Percentiles rank a stretch among this genome's conserved stretches.
These are phyloP conservation scores for Diplodia scrobiculata DNA, from an alignment of 2,329 filamentous ascomycete species.

Conservation along the genomic window DNA sequence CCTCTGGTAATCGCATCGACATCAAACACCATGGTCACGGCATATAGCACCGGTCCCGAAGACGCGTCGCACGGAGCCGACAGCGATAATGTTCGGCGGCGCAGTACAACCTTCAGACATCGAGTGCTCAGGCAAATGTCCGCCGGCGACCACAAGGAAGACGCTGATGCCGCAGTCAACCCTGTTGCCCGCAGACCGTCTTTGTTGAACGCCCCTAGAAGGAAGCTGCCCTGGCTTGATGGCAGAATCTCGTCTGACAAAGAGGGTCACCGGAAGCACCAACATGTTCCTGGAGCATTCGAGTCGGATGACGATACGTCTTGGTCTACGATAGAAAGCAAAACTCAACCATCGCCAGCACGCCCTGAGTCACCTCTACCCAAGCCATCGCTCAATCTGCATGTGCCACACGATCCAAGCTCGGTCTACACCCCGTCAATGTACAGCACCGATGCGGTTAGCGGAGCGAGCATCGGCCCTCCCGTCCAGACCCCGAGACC, in stretches of 20 bases:
- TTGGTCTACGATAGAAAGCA: not conserved
- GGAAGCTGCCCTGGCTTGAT: conserved; percentile 30
- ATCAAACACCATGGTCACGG: not conserved
- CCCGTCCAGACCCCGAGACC: not conserved
- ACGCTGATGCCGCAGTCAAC: not conserved
- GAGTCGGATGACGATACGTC: conserved; percentile 15
- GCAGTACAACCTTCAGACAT: not conserved
- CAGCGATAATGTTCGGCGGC: conserved; percentile 6
- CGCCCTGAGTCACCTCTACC: not conserved
- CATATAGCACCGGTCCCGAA: conserved; percentile 12
- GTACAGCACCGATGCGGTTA: conserved; percentile 2
- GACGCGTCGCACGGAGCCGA: not conserved
- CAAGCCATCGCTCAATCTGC: not conserved
- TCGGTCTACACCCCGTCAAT: conserved; percentile 6
- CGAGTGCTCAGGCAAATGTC: not conserved
- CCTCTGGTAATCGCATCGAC: not conserved
- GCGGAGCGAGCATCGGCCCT: not conserved
- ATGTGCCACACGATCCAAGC: not conserved
- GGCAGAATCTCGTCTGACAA: conserved; percentile 1
- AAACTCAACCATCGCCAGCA: not conserved
- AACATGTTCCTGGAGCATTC: conserved; percentile 28
- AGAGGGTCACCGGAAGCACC: not conserved
- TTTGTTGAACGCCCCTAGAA: conserved; percentile 8
- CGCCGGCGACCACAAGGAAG: not conserved
- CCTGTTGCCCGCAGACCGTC: conserved; percentile 4